Evolutionary conservation across 2,329 filamentous ascomycete species (phyloP).

Genomic region (Phaeosphaeria sp.): DNA sequence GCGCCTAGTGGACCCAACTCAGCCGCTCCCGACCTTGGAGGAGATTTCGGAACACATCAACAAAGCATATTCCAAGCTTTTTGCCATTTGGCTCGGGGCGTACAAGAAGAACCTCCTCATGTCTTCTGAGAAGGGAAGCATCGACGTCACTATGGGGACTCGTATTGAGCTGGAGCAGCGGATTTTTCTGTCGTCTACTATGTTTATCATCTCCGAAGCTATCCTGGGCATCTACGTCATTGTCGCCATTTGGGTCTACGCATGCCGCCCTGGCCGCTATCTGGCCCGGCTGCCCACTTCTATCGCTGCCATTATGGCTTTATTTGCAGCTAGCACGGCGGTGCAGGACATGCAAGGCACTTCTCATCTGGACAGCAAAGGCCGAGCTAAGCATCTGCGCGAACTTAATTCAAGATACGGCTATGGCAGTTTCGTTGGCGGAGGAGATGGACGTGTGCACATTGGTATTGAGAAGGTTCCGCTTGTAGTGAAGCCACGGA

Average conservation of each 20-base stretch:
- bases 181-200: constrained; percentile 57
- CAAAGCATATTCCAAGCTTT: constrained; percentile 47
- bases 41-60: constrained; percentile 28
- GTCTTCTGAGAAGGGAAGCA: too few species aligned
- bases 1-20: constrained; percentile 45
- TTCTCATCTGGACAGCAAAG: constrained; percentile 21
- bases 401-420: constrained; percentile 44
- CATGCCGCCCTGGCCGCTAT: constrained; percentile 48
- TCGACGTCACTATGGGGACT: too few species aligned
- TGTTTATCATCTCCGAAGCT: constrained; percentile 54
- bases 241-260: constrained; percentile 54
- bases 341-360: constrained; percentile 45
- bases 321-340: constrained; percentile 56
- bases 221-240: constrained; percentile 56
- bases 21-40: constrained; percentile 40
- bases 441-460: constrained; percentile 54
- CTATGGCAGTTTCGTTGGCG: constrained; percentile 59
- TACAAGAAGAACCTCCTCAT: constrained; percentile 52
- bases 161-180: constrained; percentile 42
- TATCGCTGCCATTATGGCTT: constrained; percentile 56
- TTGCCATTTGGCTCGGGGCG: constrained; percentile 53
- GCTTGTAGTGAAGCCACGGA: constrained; percentile 37
- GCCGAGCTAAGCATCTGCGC: constrained; percentile 21
- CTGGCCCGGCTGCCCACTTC: constrained; percentile 61
- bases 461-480: constrained; percentile 61